Conservation (phyloP, 768 basidiomycete species). For the Butyriboletus loyo region DNA sequence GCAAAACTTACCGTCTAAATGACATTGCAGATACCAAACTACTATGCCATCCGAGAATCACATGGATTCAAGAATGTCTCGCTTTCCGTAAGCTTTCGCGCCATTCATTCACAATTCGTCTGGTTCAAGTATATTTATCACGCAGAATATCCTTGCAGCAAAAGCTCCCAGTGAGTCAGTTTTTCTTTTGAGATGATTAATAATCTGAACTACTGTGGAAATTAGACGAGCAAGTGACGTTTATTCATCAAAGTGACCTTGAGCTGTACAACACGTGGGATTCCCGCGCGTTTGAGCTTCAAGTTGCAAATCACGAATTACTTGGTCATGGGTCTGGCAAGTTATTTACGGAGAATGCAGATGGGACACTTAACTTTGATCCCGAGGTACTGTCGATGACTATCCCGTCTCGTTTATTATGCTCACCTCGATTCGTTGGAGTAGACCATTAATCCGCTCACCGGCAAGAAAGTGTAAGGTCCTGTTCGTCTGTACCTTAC, state of each 20-base stretch:
- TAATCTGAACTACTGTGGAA: background rate
- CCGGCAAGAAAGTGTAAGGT: constrained; percentile 67
- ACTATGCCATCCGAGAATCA: constrained; percentile 79
- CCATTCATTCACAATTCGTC: background rate
- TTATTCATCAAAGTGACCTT: constrained; percentile 77
- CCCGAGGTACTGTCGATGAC: constrained; percentile 47
- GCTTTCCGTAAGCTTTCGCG: constrained; percentile 53
- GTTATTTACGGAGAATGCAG: constrained; percentile 69
- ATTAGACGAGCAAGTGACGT: constrained; percentile 73
- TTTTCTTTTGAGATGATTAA: background rate
- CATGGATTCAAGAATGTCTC: constrained; percentile 90
- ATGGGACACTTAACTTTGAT: constrained; percentile 83
- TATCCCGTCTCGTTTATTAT: background rate
- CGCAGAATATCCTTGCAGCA: constrained; percentile 82
- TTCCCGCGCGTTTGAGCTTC: constrained; percentile 74
- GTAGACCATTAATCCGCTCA: constrained; percentile 79
- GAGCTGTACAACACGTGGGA: constrained; percentile 78
- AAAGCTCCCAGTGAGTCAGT: constrained; percentile 67
- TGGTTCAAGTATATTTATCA: background rate
- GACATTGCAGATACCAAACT: constrained; percentile 69
- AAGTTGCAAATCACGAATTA: constrained; percentile 88
- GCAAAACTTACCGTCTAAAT: background rate
- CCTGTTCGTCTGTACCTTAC: background rate
- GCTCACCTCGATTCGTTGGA: background rate
- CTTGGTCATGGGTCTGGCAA: constrained; percentile 86